Conservation (phyloP, 345 rosid species). For the Citrus mangshanensis region DNA sequence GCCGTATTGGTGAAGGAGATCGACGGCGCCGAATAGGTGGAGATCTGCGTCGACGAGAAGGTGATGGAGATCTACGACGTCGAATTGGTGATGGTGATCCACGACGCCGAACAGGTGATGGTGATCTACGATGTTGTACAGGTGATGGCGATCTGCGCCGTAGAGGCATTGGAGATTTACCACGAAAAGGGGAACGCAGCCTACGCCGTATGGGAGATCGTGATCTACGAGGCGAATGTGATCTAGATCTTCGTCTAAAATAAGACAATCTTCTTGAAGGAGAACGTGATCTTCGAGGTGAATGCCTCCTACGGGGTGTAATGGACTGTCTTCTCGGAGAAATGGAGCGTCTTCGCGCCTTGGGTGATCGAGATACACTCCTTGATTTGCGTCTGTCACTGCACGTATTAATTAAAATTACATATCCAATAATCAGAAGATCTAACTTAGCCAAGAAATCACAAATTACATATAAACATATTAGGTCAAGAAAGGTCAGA, state of each 20-base stretch:
- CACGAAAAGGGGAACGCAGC: conserved; percentile 17
- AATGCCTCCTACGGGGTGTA: conserved; percentile 39
- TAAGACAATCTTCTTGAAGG: conserved; percentile 52
- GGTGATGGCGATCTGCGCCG: conserved; percentile 30
- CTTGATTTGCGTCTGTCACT: conserved; percentile 52
- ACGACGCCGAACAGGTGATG: conserved; percentile 29
- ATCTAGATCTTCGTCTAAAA: conserved; percentile 54
- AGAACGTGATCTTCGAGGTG: conserved; percentile 46
- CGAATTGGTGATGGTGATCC: conserved; percentile 43
- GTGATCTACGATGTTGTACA: conserved; percentile 25
- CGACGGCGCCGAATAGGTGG: conserved; percentile 29
- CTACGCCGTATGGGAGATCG: conserved; percentile 41
- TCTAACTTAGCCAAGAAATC: background rate
- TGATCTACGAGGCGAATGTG: conserved; percentile 35
- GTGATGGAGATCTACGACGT: conserved; percentile 36
- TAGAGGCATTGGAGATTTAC: conserved; percentile 36
- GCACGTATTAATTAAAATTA: background rate
- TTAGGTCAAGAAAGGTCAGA: background rate
- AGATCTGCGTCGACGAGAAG: conserved; percentile 35
- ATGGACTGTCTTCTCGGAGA: conserved; percentile 46
- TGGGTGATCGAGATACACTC: conserved; percentile 71
- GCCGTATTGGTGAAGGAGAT: conserved; percentile 20
- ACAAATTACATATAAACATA: background rate
- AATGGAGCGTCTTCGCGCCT: conserved; percentile 26
- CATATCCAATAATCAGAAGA: background rate